These are phyloP conservation scores for Candida tetrigidarum DNA, from an alignment of 1,139 yeast genomes.

Conservation along the genomic window DNA sequence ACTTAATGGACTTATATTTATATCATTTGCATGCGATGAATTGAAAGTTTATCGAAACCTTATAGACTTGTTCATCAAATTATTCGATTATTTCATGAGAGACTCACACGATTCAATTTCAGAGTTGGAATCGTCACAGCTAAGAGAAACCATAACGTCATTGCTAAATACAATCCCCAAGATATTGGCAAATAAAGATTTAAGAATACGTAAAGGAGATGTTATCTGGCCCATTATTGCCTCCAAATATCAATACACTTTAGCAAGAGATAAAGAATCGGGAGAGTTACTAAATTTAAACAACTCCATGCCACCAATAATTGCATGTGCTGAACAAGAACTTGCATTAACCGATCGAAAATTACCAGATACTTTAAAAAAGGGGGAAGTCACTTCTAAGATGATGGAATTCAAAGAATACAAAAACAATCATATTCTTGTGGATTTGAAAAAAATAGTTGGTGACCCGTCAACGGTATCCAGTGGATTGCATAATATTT, in stretches of 20 bases:
- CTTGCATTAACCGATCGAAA: conserved; percentile 78
- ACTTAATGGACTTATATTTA: conserved; percentile 67
- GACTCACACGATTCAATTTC: conserved; percentile 63
- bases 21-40: conserved; percentile 73
- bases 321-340: conserved; percentile 71
- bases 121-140: conserved; percentile 53
- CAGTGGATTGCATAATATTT: conserved; percentile 72
- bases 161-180: conserved; percentile 70
- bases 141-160: conserved; percentile 63
- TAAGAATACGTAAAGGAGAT: conserved; percentile 37
- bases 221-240: conserved; percentile 58
- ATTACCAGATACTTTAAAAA: conserved; percentile 54
- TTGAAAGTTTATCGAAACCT: conserved; percentile 61
- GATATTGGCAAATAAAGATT: conserved; percentile 53
- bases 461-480: conserved; percentile 67
- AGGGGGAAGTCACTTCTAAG: conserved; percentile 46
- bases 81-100: conserved; percentile 67
- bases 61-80: conserved; percentile 54
- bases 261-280: conserved; percentile 61
- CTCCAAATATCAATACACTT: conserved; percentile 74
- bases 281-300: conserved; percentile 64
- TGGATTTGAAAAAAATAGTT: conserved; percentile 74
- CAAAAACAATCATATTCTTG: conserved; percentile 75
- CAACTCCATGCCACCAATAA: conserved; percentile 52
- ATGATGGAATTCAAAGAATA: conserved; percentile 52